Evolutionary conservation across 108 stramenopile species (phyloP), one percentile per base, ranked within the genome.

Genomic region (Epipyxis sp.): DNA sequence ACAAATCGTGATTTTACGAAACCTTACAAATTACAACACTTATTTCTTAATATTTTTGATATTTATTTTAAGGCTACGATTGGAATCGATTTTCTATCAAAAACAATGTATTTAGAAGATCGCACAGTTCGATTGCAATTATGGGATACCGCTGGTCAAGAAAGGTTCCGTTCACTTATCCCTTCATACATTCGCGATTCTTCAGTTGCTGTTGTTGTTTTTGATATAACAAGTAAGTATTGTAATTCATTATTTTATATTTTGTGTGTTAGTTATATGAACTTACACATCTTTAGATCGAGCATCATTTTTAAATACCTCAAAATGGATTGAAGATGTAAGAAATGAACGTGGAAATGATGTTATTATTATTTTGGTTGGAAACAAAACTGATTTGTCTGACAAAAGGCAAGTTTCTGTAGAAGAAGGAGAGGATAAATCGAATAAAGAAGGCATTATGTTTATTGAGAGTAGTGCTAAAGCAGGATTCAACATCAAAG

Each of bases 61-160:
- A 6, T 65, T 3, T 3, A 32, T 3, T 6, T 16, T 16, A 71
- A 83, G 83, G 96, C 98, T 27, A 98, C 98, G 1, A 98, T 98
- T 72, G 98, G 98, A 0, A 97, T 98, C 81, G 98, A 99, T 81
- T 99, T 99, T 81, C 87, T 98, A 30, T 95, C 94, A 57, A 99
- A 99, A 85, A 98, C 98, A 1, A 86, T 89, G 88, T 89, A 99
- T 82, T 88, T 99, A 76, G 96, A 97, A 80, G 97, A 98, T 78
- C 91, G 98, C 1, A 99, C 98, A 25, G 98, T 99, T 32, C 91
- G 98, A 41, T 83, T 99, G 69, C 98, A 99, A 85, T 89, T 99
- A 0, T 99, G 98, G 98, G 98, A 99, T 67, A 98, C 98, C 0
- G 98, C 98, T 0, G 98, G 98, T 29, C 98, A 99, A 83, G 97